Base-by-base conservation (phyloP, 306 rosid genomes). In the Castanopsis chinensis region DNA sequence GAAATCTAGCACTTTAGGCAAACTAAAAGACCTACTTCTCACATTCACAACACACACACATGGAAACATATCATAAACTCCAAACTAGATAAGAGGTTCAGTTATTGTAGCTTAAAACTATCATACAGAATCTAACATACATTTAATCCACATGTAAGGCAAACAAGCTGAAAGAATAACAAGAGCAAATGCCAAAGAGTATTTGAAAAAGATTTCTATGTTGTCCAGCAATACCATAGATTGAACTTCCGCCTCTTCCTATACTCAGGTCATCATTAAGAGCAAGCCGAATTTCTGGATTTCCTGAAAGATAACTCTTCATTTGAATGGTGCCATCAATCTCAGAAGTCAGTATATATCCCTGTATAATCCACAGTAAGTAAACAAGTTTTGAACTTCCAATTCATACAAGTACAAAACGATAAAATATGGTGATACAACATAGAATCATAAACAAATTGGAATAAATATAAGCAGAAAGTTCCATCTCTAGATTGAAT, bases 291-390 rank as follows among this genome's bases (percentile, higher is more conserved):
- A 95, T 91, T 88, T 93, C 98, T 69, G 99, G 99, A 80, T 93
- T 95, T 28, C 98, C 96, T 4, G 92, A 83, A 79, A 93, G 97
- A 84, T 87, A 93, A 85, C 99, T 95, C 91, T 95, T 95, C 99
- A 95, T 90, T 84, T 95, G 98, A 84, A 95, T 93, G 78, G 98
- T 93, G 70, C 98, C 99, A 86, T 93, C 98, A 76, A 95, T 95
- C 89, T 95, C 99, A 73, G 97, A 93, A 57, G 98, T 93, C 74
- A 95, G 94, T 81, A 92, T 86, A 75, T 86, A 95, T 74, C 97
- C 99, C 98, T 95, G 90, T 68, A 76, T 69, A 18, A 28, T 53
- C 87, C 85, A 82, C 75, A 79, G 56, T 15, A 59, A 72, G 73
- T 78, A 43, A 68, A 41, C 53, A 81, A 35, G 65, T 76, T 74